Evolutionary conservation across 768 basidiomycete genomes (phyloP), one percentile per base, ranked within the genome.

Genomic region (Lactifluus pinguis): DNA sequence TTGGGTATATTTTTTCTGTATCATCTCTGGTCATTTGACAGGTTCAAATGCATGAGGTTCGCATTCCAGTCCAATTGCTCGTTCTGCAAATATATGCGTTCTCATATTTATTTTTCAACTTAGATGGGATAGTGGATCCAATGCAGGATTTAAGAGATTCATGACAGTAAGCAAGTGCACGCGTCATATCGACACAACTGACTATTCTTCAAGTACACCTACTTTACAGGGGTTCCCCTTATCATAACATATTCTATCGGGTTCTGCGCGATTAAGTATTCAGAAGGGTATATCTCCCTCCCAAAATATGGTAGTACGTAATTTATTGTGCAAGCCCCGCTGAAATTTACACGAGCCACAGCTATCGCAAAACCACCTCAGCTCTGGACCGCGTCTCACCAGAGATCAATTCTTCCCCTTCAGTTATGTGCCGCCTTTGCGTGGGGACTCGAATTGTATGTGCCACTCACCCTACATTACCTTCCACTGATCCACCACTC

Each of bases 121-220:
- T 60, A 88, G 87, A 71, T 89, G 86, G 85, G 80, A 86, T 68
- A 79, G 78, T 30, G 85, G 84, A 1, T 78, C 80, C 3, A 72
- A 82, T 15, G 87, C 87, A n/a, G 80, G 86, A 3, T 92, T 92
- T 74, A 91, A 89, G 71, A 82, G 90, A 44, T 68, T 92, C 69
- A 92, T 92, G 90, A 92, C 87, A 42, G 89, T 90, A 61, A 57
- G 82, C 70, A n/a, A 21, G 21, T 15, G 11, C 5, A 4, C 49
- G 25, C 38, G 4, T 36, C 8, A n/a, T 42, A 11, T 54, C 11
- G 2, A 29, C 19, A 3, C 4, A 34, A 44, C 44, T 25, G 32
- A 19, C 45, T 54, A 13, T 25, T 4, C 7, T 15, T 21, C 6
- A 63, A 91, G 87, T 90, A 90, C 70, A 81, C 86, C 2, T 91